Base-by-base conservation (phyloP, 1,139 yeast genomes). In the Geotrichum restrictum region DNA sequence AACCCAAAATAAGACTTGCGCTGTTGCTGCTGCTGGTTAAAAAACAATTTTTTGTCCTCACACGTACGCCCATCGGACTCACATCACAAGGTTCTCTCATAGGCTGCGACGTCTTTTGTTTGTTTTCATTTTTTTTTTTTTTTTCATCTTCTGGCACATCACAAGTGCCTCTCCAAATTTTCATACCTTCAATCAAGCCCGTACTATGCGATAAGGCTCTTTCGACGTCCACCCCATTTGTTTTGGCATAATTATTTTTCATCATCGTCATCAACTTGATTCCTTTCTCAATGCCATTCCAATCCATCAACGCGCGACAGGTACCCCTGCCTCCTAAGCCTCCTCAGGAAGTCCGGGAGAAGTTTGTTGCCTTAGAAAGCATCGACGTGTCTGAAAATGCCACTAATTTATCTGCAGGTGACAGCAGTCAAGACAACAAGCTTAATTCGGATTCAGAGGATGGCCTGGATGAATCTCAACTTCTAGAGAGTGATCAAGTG, bases 261-360 rank as follows among this genome's bases (percentile, higher is more conserved):
- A 13, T 22, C 41, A 18, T 7, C 27, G 11, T 38, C 14, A 19
- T 10, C 22, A 2, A 14, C 29, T 7, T 38, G 14, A 16, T n/a
- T n/a, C 37, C 22, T 16, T 19, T 13, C 18, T 32, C 40, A 29
- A 50, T 50, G 53, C 49, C 53, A 6, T 50, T 50, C 41, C 49
- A 45, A 40, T 45, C 53, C 19, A 50, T 50, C 42, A 50, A 50
- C 38, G 48, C 45, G 16, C 49, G 46, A 11, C 49, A 46, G 18
- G 19, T 37, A 13, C 40, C 37, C 27, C 14, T 45, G 41, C 21
- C 45, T 37, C 27, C 22, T 18, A 13, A n/a, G n/a, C 6, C 6
- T 11, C 4, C 37, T 14, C 11, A 33, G 29, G 29, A 24, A 24
- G 29, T 8, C 8, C 29, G 29, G 29, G 29, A 24, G 8, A 8